Base-by-base conservation (phyloP, 2,329 filamentous ascomycete genomes). In the Colletotrichum coccodes region DNA sequence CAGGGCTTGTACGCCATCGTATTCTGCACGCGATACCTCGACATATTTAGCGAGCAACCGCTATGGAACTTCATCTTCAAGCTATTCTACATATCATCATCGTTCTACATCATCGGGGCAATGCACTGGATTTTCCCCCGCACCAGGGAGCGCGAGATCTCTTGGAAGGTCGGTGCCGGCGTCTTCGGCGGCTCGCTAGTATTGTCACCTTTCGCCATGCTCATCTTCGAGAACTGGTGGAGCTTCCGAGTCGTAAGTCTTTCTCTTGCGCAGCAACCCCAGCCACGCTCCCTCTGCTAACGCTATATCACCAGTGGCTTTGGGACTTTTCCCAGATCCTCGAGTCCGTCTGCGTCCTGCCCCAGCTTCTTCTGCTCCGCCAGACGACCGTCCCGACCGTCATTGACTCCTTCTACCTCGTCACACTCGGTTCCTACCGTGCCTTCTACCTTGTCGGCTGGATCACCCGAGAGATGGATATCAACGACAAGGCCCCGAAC, bases 371-470 rank as follows among this genome's bases (percentile, higher is more conserved):
- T 6, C 90, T 98, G 49, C 89, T 98, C 16, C 93, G 95, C 68
- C 94, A 98, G 80, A 98, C 95, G n/a, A 94, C 91, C 30, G 94
- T 98, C 0, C 95, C 95, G 0, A 98, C 95, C 56, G 95, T 98
- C 53, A 95, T 98, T 81, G 94, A 97, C 79, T 97, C 94, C n/a
- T 97, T 93, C 82, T 98, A 98, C 80, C 92, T 98, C 63, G 85
- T 96, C 57, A 90, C 94, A 0, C 88, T 98, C 1, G 95, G 95
- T 40, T 91, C 91, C 14, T 98, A 98, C 82, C 93, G 95, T 65
- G 93, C 86, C 56, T 89, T 98, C 70, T 98, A 98, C 81, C 91
- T 97, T 70, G 80, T 97, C 54, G 98, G 97, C 79, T 98, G 95
- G 95, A 91, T 98, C 73, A 83, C 89, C 70, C 90, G 93, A 36